A percentile compares a stretch with the other conserved stretches of the same genome.
Evolutionary conservation across 495 filamentous ascomycete genomes (phyloP).

Genomic region (Trichoderma virens): DNA sequence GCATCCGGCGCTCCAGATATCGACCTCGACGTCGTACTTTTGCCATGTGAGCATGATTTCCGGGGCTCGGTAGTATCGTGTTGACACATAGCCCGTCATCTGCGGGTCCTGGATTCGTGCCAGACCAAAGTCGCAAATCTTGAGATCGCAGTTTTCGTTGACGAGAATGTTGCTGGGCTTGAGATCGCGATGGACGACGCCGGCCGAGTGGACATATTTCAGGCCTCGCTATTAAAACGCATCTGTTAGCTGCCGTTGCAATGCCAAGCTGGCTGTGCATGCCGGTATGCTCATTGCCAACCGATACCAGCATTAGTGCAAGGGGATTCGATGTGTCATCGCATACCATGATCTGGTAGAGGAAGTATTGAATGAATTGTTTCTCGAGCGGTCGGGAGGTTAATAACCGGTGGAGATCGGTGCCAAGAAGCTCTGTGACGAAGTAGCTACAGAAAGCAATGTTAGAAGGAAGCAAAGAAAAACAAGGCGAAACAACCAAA

Average conservation of each 20-base stretch:
- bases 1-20: constrained; percentile 98
- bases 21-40: constrained; percentile 98
- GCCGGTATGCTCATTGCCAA: background rate
- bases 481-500: too few species aligned
- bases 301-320: too few species aligned
- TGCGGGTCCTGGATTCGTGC: constrained; percentile 99
- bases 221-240: constrained; percentile 65
- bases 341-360: constrained; percentile 94
- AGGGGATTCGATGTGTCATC: background rate
- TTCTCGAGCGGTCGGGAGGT: constrained; percentile 95
- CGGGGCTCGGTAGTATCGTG: constrained; percentile 94
- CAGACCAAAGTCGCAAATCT: constrained; percentile 98
- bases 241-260: background rate
- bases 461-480: constrained; percentile 19
- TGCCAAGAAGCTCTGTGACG: constrained; percentile 94
- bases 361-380: constrained; percentile 99
- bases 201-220: constrained; percentile 98
- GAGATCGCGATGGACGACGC: constrained; percentile 93
- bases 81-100: constrained; percentile 99
- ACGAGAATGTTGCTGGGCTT: constrained; percentile 98
- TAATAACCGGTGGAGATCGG: constrained; percentile 89
- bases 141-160: constrained; percentile 98
- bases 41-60: constrained; percentile 99
- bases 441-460: constrained; percentile 61
- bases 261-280: background rate